Conservation (phyloP, 352 stramenopile genomes). For the Blastocystis sp. region DNA sequence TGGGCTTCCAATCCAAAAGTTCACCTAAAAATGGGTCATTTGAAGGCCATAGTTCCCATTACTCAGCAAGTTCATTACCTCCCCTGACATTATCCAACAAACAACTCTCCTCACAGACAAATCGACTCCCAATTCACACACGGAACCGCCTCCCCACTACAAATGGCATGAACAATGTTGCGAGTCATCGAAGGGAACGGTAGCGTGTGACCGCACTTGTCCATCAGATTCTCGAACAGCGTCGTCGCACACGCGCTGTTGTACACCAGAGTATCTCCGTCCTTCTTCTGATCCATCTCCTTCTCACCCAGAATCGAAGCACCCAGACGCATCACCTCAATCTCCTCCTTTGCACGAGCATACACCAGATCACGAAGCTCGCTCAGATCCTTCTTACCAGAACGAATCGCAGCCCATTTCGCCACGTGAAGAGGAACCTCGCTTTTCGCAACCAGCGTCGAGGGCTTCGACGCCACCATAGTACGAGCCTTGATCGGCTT, state of each 20-base stretch:
- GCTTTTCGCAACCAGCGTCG: not conserved
- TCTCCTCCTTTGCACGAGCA: not conserved
- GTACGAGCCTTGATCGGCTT: not conserved
- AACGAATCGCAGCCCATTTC: conserved; percentile 42
- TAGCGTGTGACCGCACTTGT: not conserved
- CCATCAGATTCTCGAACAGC: not conserved
- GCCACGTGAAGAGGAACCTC: conserved; percentile 6
- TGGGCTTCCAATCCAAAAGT: no score
- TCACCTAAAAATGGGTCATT: no score
- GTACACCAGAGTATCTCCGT: not conserved
- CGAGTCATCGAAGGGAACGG: not conserved
- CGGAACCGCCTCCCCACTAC: not conserved
- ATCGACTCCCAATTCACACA: conserved; percentile 13
- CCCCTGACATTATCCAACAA: no score
- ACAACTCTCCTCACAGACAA: conserved; percentile 17
- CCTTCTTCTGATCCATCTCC: not conserved
- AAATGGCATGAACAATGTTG: conserved; percentile 23
- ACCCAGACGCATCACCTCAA: conserved; percentile 39
- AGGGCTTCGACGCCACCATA: not conserved
- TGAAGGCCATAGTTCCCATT: no score
- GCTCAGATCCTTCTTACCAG: not conserved
- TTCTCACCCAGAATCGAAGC: conserved; percentile 13
- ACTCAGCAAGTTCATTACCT: no score
- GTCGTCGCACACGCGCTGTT: not conserved
- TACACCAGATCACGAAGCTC: not conserved